phyloP scores from a whole-genome alignment of 2,329 filamentous ascomycete species.

The Diaporthe citriasiana region DNA sequence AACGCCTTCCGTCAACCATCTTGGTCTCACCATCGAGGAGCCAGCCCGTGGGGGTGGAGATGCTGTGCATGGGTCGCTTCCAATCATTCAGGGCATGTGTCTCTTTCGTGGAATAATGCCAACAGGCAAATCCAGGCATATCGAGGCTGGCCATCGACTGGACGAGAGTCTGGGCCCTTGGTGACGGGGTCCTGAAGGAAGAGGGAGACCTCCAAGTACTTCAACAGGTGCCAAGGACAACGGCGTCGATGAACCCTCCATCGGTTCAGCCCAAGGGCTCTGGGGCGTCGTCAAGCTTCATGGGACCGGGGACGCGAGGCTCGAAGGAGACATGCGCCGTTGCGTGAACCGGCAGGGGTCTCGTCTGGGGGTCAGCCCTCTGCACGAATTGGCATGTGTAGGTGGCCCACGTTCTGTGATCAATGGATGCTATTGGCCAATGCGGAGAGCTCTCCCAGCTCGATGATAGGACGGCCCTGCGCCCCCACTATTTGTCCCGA shows the following conservation, averaged over 20 bases:
- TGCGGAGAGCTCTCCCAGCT: neutral
- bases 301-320: slow-evolving; percentile 30
- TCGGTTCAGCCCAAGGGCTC: slow-evolving; percentile 14
- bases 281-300: slow-evolving; percentile 28
- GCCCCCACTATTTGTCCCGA: slow-evolving; percentile 19
- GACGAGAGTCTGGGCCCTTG: neutral
- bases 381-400: slow-evolving; percentile 40
- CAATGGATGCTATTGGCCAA: slow-evolving; percentile 31
- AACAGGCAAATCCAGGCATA: neutral
- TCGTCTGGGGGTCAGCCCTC: slow-evolving; percentile 9
- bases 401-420: slow-evolving; percentile 35
- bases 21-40: neutral
- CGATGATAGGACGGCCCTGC: slow-evolving; percentile 7
- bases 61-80: neutral
- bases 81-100: slow-evolving; percentile 37
- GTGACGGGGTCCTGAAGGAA: neutral
- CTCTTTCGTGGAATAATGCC: neutral
- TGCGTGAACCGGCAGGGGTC: slow-evolving; percentile 22
- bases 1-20: neutral
- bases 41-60: neutral
- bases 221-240: slow-evolving; percentile 31
- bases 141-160: neutral
- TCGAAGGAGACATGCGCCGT: slow-evolving; percentile 32
- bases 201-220: neutral
- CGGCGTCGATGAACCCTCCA: neutral